Conservation (phyloP, 768 basidiomycete species). For the Collybia sordida region DNA sequence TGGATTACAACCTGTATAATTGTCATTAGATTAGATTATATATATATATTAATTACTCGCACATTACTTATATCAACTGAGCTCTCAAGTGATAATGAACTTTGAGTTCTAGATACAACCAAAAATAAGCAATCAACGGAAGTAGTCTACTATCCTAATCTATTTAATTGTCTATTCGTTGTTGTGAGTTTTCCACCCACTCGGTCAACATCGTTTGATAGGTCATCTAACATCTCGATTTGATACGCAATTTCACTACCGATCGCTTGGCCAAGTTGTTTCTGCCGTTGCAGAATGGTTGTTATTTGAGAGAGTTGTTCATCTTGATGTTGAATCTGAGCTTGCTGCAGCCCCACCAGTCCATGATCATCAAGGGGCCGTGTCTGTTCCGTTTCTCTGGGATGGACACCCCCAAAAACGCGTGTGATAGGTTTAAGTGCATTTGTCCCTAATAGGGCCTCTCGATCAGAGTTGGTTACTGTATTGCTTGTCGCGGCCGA, state of each 20-base stretch:
- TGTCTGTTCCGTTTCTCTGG: conserved; percentile 82
- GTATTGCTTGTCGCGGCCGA: conserved; percentile 34
- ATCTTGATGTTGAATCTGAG: conserved; percentile 84
- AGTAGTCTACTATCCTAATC: conserved; percentile 49
- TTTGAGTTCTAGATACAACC: too few species aligned
- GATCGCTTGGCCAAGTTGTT: conserved; percentile 85
- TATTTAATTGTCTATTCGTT: conserved; percentile 82
- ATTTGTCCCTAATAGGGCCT: conserved; percentile 56
- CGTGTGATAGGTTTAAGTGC: conserved; percentile 56
- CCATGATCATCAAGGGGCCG: conserved; percentile 86
- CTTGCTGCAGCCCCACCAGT: conserved; percentile 74
- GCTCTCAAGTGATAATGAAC: too few species aligned
- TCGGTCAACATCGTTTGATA: conserved; percentile 73
- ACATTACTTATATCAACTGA: too few species aligned
- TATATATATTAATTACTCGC: too few species aligned
- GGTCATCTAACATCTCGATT: conserved; percentile 82
- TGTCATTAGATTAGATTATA: conserved; percentile 5
- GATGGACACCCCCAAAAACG: conserved; percentile 72
- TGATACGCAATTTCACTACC: conserved; percentile 78
- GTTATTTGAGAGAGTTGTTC: conserved; percentile 76
- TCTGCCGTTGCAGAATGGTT: conserved; percentile 80
- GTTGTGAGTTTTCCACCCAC: conserved; percentile 77
- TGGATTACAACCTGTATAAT: conserved; percentile 12
- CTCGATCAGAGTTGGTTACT: conserved; percentile 58
- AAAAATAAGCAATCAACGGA: too few species aligned